phyloP scores from a whole-genome alignment of 2,329 filamentous ascomycete genomes.

The Beauveria scarabaeidicola region DNA sequence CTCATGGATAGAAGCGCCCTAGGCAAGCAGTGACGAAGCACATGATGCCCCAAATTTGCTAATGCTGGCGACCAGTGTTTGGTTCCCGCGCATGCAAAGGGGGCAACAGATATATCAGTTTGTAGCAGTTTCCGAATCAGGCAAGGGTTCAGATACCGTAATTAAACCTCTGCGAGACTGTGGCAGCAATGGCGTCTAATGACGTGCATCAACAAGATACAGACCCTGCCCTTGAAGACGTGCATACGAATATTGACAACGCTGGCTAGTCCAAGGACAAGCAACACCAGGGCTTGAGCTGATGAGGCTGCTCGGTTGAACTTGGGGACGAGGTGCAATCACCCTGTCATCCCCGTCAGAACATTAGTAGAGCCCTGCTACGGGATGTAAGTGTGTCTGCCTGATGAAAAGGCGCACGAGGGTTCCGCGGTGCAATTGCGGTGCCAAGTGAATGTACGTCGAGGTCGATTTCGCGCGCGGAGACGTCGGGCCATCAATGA shows the following conservation, averaged over 20 bases:
- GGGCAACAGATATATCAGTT: neutral
- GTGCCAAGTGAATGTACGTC: neutral
- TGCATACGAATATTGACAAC: neutral
- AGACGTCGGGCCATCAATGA: too few relatives aligned
- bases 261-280: neutral
- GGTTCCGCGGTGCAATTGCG: neutral
- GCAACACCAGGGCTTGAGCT: neutral
- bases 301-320: neutral
- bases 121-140: neutral
- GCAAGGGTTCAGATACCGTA: neutral
- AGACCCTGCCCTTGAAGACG: neutral
- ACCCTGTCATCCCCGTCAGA: neutral
- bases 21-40: neutral
- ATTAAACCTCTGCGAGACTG: constrained; percentile 1
- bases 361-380: too few relatives aligned
- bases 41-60: neutral
- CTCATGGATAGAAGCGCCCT: neutral
- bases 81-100: neutral
- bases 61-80: neutral
- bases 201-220: neutral
- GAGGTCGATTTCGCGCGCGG: neutral
- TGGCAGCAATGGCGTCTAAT: neutral
- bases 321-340: neutral
- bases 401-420: neutral
- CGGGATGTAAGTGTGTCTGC: neutral